Evolutionary conservation across 2,329 filamentous ascomycete genomes (phyloP), one percentile per base, ranked within the genome.

Genomic region (Periconia digitata): DNA sequence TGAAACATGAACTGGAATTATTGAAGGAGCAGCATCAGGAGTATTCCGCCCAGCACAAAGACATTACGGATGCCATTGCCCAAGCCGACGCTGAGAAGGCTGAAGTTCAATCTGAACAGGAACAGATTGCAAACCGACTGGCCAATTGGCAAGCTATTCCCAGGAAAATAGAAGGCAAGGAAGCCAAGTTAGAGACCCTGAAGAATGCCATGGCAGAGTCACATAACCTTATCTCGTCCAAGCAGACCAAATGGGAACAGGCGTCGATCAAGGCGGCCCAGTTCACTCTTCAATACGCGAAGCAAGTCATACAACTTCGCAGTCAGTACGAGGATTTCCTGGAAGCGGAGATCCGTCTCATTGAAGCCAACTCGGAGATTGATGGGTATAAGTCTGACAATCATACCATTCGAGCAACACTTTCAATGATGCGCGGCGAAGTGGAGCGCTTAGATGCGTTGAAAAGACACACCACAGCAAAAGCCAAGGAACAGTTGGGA

Each of bases 341-440:
- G 15, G 85, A 92, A 59, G 84, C 82, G 2, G 81, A 89, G 56
- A 78, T 96, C 38, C 79, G 84, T 51, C 74, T 82, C 0, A 81
- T 95, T 23, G 94, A 99, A 74, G 92, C 90, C 1, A 70, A 78
- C n/a, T 96, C 91, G 0, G 94, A 99, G 61, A 71, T 87, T 2
- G 78, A 83, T 38, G 81, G 82, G 6, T 76, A 96, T n/a, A 81
- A 83, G 59, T 74, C 76, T 15, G 85, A 85, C 49, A 90, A 90
- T 44, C 23, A 51, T 43, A 32, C 57, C 1, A 60, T 70, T 12
- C 21, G 60, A 1, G 36, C 56, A 68, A 76, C 22, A 68, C 72
- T 46, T 62, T 72, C 51, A 59, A 60, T 35, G 32, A 56, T 63
- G 49, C 38, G 58, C 43, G 18, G 36, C 1, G 23, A 51, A 20